phyloP scores from a whole-genome alignment of 129 eudicot genomes.

The Flaveria ramosissima region DNA sequence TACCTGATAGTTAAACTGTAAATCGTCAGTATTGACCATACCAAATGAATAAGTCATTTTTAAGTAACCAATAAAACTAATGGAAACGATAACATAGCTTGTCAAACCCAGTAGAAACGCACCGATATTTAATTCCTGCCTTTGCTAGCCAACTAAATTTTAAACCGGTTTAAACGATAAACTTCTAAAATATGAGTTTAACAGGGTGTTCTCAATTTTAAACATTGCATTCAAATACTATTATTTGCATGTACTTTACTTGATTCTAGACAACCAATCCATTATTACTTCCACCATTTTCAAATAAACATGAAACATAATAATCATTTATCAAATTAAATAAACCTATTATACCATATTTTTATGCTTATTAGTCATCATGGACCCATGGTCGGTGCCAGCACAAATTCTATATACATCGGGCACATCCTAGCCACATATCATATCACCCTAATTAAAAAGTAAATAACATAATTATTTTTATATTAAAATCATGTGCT shows the following conservation, averaged over 20 bases:
- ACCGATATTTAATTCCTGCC: not conserved
- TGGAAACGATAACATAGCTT: too few species aligned
- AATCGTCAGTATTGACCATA: too few species aligned
- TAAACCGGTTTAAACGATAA: not conserved
- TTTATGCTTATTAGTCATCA: not conserved
- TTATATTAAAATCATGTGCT: not conserved
- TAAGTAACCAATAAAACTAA: too few species aligned
- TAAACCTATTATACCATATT: not conserved
- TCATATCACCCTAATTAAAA: not conserved
- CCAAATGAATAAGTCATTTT: too few species aligned
- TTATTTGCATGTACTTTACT: not conserved
- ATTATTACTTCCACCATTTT: conserved; percentile 8
- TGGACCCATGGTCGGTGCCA: conserved; percentile 51
- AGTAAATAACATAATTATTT: not conserved
- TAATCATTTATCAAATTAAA: not conserved
- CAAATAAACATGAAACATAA: conserved; percentile 8
- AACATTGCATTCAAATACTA: not conserved
- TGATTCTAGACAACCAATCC: not conserved
- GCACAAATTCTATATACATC: conserved; percentile 24
- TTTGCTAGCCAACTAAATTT: not conserved
- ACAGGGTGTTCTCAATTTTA: not conserved
- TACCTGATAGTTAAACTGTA: too few species aligned
- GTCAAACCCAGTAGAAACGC: too few species aligned
- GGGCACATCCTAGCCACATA: not conserved
- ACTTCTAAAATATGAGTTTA: not conserved